phyloP scores from a whole-genome alignment of 306 rosid genomes.

The Castanopsis chinensis region DNA sequence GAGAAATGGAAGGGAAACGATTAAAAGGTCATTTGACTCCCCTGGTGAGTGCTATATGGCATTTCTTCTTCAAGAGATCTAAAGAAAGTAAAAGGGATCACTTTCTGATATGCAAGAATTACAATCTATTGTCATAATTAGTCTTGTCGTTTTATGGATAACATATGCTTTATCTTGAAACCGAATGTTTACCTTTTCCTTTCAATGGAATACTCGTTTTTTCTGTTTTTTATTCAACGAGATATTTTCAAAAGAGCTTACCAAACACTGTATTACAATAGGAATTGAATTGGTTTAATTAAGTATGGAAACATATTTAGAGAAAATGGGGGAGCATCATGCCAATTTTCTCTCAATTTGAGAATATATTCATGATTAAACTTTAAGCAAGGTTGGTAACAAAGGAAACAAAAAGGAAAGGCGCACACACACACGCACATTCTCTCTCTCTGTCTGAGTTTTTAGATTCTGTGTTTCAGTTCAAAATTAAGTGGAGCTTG shows the following conservation, averaged over 20 bases:
- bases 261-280: conserved; percentile 3
- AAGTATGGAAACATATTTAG: neutral
- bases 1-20: conserved; percentile 47
- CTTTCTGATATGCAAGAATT: conserved; percentile 10
- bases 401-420: conserved; percentile 27
- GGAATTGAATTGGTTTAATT: conserved; percentile 14
- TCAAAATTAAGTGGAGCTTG: neutral
- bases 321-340: conserved; percentile 26
- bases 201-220: conserved; percentile 14
- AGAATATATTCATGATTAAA: conserved; percentile 53
- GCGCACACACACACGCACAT: neutral
- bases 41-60: conserved; percentile 55
- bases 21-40: conserved; percentile 39
- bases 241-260: neutral
- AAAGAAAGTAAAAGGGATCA: conserved; percentile 12
- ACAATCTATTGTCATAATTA: conserved; percentile 6
- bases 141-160: conserved; percentile 15
- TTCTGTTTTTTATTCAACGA: neutral
- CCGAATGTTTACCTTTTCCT: conserved; percentile 18
- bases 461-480: neutral
- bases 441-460: neutral
- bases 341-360: conserved; percentile 17
- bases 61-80: too few species aligned
- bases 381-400: conserved; percentile 20
- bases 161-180: conserved; percentile 27